Evolutionary conservation across 2,329 filamentous ascomycete genomes (phyloP).

Genomic region (Penicillium fuscoglaucum): DNA sequence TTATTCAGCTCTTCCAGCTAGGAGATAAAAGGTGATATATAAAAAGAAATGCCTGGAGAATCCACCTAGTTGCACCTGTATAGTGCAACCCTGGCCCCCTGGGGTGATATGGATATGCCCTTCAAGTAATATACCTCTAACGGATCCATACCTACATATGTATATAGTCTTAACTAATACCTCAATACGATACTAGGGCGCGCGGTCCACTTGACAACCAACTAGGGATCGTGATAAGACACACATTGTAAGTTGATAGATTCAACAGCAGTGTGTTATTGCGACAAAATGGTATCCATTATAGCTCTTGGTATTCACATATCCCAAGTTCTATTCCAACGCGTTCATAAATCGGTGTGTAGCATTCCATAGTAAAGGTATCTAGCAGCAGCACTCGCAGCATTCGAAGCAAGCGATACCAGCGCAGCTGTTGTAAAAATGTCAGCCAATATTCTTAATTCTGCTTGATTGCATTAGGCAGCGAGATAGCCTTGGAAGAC

Average conservation of each 20-base stretch:
- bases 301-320: not conserved
- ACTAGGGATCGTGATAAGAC: not conserved
- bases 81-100: not conserved
- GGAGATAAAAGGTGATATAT: not conserved
- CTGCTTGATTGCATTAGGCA: not conserved
- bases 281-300: not conserved
- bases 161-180: no score
- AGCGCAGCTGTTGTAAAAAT: not conserved
- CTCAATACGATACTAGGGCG: not conserved
- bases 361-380: not conserved
- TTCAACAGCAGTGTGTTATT: not conserved
- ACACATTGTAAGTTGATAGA: not conserved
- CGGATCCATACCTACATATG: no score
- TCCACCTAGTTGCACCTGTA: no score
- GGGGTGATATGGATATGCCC: not conserved
- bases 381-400: slow-evolving; percentile 14
- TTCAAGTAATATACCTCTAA: not conserved
- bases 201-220: not conserved
- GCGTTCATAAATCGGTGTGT: not conserved
- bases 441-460: not conserved
- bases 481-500: not conserved
- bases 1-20: not conserved
- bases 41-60: not conserved
- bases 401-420: slow-evolving; percentile 12
- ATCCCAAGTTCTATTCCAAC: not conserved